Percentiles rank a stretch among this genome's conserved stretches.
These are phyloP conservation scores for Yamadazyma sp. DNA, from an alignment of 805 yeast genomes.

Conservation along the genomic window DNA sequence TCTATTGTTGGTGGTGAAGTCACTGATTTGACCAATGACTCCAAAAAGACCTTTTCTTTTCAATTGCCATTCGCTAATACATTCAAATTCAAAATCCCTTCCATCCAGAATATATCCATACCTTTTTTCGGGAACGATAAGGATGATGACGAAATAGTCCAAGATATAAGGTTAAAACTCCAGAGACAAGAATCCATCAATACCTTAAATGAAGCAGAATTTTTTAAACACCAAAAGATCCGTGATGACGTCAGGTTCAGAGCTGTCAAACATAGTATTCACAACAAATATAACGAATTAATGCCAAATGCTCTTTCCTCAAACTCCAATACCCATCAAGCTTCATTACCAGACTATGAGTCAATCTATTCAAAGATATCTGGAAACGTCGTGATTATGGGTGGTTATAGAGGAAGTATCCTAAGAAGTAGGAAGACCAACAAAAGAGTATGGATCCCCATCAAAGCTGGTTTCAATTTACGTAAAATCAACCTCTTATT, in stretches of 20 bases:
- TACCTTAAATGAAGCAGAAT: constrained; percentile 60
- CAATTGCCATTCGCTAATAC: constrained; percentile 57
- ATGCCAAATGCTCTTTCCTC: constrained; percentile 21
- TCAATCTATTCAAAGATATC: constrained; percentile 56
- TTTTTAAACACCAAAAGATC: constrained; percentile 52
- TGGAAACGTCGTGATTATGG: constrained; percentile 79
- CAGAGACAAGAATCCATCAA: constrained; percentile 55
- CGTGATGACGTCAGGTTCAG: constrained; percentile 64
- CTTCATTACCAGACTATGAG: constrained; percentile 27
- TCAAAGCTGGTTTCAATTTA: constrained; percentile 78
- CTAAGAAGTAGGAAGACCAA: constrained; percentile 62
- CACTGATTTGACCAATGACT: constrained; percentile 24
- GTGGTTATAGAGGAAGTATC: constrained; percentile 86
- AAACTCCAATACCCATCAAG: constrained; percentile 11
- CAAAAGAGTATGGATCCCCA: constrained; percentile 80
- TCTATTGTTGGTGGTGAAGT: constrained; percentile 53
- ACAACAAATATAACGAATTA: constrained; percentile 46
- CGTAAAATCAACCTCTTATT: constrained; percentile 65
- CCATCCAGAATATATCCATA: neutral
- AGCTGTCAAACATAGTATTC: constrained; percentile 65
- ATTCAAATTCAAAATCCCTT: constrained; percentile 9
- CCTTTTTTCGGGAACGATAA: constrained; percentile 6
- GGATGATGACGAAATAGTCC: constrained; percentile 12
- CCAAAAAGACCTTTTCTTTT: constrained; percentile 48
- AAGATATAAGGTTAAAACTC: constrained; percentile 39